These are phyloP conservation scores for Macrolepiota dolichaula DNA, from an alignment of 768 basidiomycete genomes.

Conservation along the genomic window DNA sequence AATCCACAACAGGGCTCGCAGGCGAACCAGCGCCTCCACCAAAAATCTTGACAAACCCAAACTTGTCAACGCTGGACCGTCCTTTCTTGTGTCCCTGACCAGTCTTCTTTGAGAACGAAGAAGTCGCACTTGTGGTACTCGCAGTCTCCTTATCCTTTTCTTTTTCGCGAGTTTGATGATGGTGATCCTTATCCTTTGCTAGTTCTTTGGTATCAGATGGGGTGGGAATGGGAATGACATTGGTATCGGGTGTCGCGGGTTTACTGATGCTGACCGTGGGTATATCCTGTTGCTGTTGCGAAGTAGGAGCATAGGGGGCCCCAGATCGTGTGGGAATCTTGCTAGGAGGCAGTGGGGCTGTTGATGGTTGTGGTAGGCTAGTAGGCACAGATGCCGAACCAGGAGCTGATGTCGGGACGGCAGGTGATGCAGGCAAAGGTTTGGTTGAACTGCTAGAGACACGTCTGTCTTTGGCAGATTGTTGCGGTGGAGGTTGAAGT, in stretches of 20 bases:
- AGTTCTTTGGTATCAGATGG: not conserved
- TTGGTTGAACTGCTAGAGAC: slow-evolving; percentile 25
- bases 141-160: slow-evolving; percentile 25
- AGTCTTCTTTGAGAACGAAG: slow-evolving; percentile 29
- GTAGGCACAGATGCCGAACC: slow-evolving; percentile 9
- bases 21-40: slow-evolving; percentile 37
- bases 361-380: slow-evolving; percentile 8
- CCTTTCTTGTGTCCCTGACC: slow-evolving; percentile 67
- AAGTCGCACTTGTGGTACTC: slow-evolving; percentile 25
- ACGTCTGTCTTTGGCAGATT: slow-evolving; percentile 27
- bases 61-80: slow-evolving; percentile 70
- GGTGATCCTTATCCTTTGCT: not conserved
- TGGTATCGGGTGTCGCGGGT: slow-evolving; percentile 30
- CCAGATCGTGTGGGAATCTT: not conserved
- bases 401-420: not conserved
- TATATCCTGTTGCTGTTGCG: not conserved
- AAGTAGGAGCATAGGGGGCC: not conserved
- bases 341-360: slow-evolving; percentile 3
- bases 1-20: slow-evolving; percentile 24
- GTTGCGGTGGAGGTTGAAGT: slow-evolving; percentile 5
- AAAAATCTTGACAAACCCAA: slow-evolving; percentile 76
- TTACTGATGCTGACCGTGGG: slow-evolving; percentile 30
- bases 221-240: slow-evolving; percentile 2
- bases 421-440: slow-evolving; percentile 28
- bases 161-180: not conserved